Evolutionary conservation across 768 basidiomycete species (phyloP).

Genomic region (Royoungia palumana): DNA sequence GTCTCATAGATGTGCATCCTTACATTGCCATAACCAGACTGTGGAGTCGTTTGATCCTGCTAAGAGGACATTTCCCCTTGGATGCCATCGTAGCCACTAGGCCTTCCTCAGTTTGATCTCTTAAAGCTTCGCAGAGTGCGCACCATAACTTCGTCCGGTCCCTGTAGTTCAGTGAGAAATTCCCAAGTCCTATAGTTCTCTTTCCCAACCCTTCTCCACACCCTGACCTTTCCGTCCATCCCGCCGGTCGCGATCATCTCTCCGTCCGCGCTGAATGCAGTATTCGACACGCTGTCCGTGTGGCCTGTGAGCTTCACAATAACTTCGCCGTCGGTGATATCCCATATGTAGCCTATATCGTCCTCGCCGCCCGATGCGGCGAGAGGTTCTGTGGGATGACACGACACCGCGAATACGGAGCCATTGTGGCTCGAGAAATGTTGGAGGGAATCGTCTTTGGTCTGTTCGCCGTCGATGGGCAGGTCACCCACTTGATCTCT

Average conservation of each 20-base stretch:
- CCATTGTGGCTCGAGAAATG: conserved; percentile 62
- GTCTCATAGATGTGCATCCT: conserved; percentile 24
- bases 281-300: conserved; percentile 81
- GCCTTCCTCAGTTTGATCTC: conserved; percentile 3
- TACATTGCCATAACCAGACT: conserved; percentile 97
- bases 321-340: conserved; percentile 74
- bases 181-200: conserved; percentile 84
- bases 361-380: conserved; percentile 95
- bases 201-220: conserved; percentile 85
- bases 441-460: conserved; percentile 64
- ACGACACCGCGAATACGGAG: conserved; percentile 82
- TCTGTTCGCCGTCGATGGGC: conserved; percentile 37
- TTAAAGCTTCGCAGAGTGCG: conserved; percentile 25
- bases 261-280: conserved; percentile 83
- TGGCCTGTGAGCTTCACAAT: conserved; percentile 89
- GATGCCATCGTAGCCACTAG: conserved; percentile 96
- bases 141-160: conserved; percentile 95
- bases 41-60: conserved; percentile 93
- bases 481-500: conserved; percentile 50
- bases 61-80: conserved; percentile 82
- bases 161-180: conserved; percentile 88
- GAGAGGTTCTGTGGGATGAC: conserved; percentile 77
- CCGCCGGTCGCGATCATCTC: conserved; percentile 94
- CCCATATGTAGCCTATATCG: conserved; percentile 92
- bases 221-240: conserved; percentile 92